Evolutionary conservation across 805 yeast genomes (phyloP).

Genomic region (Candida adriatica): DNA sequence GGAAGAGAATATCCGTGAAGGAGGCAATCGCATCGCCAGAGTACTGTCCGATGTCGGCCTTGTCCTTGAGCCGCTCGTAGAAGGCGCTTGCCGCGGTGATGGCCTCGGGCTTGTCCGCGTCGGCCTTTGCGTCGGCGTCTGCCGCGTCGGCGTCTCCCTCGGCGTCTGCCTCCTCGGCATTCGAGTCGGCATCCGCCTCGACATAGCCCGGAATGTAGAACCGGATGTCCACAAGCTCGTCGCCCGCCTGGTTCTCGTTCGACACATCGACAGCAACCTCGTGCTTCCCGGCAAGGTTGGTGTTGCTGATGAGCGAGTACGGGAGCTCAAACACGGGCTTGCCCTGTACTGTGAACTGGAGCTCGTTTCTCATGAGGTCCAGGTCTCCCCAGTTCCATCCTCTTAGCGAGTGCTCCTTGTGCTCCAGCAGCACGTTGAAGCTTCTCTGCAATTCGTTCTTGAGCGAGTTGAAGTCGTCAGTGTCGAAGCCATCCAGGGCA

Average conservation of each 20-base stretch:
- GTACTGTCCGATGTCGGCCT: constrained; percentile 90
- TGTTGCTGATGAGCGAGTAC: constrained; percentile 68
- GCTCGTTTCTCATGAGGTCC: constrained; percentile 87
- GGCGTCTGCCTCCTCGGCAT: constrained; percentile 14
- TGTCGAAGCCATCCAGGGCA: constrained; percentile 87
- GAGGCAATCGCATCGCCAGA: constrained; percentile 94
- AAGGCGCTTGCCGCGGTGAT: constrained; percentile 76
- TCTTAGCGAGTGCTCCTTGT: constrained; percentile 83
- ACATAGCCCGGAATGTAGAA: constrained; percentile 89
- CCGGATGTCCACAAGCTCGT: constrained; percentile 91
- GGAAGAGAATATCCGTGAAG: constrained; percentile 81
- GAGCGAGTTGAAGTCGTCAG: constrained; percentile 70
- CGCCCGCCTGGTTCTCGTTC: constrained; percentile 68
- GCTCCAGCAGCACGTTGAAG: constrained; percentile 69
- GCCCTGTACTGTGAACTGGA: constrained; percentile 78
- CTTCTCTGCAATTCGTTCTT: constrained; percentile 79
- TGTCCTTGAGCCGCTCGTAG: constrained; percentile 86
- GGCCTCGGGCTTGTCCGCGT: constrained; percentile 29
- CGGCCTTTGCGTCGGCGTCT: constrained; percentile 9
- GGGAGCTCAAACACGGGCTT: constrained; percentile 92
- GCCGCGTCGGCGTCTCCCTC: constrained; percentile 38
- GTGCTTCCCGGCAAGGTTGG: constrained; percentile 84
- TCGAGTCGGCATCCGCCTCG: constrained; percentile 22
- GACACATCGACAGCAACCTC: constrained; percentile 90
- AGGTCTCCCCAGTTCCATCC: constrained; percentile 99